Conservation (phyloP, 768 basidiomycete species). For the Hirschioporus abietinus region DNA sequence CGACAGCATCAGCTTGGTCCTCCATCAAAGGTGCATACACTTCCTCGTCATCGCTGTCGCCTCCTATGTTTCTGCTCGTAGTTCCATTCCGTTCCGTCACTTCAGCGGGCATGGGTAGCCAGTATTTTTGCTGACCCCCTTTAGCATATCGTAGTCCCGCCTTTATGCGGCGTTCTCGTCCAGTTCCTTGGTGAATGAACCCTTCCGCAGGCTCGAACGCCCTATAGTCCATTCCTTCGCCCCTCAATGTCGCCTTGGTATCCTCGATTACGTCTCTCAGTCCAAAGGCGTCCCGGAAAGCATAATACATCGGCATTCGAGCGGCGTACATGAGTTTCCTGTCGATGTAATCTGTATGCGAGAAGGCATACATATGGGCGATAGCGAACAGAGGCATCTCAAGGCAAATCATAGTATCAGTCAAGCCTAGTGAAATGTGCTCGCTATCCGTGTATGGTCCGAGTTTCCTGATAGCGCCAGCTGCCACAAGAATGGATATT, state of each 20-base stretch:
- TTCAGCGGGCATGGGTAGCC: slow-evolving; percentile 71
- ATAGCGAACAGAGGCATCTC: slow-evolving; percentile 98
- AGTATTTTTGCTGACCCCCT: slow-evolving; percentile 93
- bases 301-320: slow-evolving; percentile 85
- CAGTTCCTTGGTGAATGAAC: slow-evolving; percentile 83
- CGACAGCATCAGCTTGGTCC: slow-evolving; percentile 54
- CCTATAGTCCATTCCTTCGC: slow-evolving; percentile 91
- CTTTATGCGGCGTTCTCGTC: slow-evolving; percentile 78
- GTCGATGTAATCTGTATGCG: slow-evolving; percentile 82
- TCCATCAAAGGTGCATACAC: slow-evolving; percentile 72
- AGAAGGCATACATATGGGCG: slow-evolving; percentile 93
- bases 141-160: slow-evolving; percentile 89
- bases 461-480: slow-evolving; percentile 66
- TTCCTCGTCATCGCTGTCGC: slow-evolving; percentile 40
- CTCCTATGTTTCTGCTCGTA: slow-evolving; percentile 35
- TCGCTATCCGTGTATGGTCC: slow-evolving; percentile 86
- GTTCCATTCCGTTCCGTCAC: slow-evolving; percentile 37
- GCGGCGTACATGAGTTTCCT: slow-evolving; percentile 60
- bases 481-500: slow-evolving; percentile 85
- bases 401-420: slow-evolving; percentile 87
- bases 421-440: slow-evolving; percentile 86
- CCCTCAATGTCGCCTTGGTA: slow-evolving; percentile 71
- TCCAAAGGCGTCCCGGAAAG: slow-evolving; percentile 85
- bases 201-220: slow-evolving; percentile 97
- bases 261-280: slow-evolving; percentile 85